phyloP scores from a whole-genome alignment of 1,139 yeast species.

The Lodderomyces jiufengensis region DNA sequence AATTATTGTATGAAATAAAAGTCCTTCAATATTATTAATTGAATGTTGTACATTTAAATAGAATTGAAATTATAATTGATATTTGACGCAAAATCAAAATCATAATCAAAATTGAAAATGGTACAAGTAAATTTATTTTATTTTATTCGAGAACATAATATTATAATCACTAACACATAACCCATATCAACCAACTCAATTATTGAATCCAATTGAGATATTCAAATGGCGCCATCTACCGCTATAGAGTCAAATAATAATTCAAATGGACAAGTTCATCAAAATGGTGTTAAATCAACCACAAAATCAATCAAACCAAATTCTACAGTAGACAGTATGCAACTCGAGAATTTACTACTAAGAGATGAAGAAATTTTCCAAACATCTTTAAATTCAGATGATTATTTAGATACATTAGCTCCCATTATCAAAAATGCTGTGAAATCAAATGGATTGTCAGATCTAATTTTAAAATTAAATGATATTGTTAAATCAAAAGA shows the following conservation, averaged over 20 bases:
- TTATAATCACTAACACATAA: no score
- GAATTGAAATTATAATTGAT: neutral
- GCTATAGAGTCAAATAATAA: neutral
- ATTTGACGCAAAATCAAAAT: neutral
- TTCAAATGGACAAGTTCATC: neutral
- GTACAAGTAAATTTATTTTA: no score
- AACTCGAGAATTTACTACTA: constrained; percentile 38
- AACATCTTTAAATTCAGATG: constrained; percentile 57
- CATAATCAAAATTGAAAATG: no score
- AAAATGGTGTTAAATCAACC: constrained; percentile 1
- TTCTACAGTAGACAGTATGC: constrained; percentile 25
- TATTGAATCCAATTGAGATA: no score
- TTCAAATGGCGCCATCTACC: constrained; percentile 8
- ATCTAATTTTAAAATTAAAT: constrained; percentile 53
- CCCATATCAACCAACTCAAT: no score
- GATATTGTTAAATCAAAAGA: constrained; percentile 59
- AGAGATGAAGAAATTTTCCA: constrained; percentile 47
- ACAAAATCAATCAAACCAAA: constrained; percentile 2
- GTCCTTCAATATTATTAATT: no score
- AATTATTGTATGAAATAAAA: no score
- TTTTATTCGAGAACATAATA: no score
- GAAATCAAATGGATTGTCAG: constrained; percentile 50
- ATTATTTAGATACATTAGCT: constrained; percentile 74
- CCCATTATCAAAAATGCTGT: constrained; percentile 76
- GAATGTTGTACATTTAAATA: no score